phyloP scores from a whole-genome alignment of 148 eudicot species.

The Chenopodium suecicum region DNA sequence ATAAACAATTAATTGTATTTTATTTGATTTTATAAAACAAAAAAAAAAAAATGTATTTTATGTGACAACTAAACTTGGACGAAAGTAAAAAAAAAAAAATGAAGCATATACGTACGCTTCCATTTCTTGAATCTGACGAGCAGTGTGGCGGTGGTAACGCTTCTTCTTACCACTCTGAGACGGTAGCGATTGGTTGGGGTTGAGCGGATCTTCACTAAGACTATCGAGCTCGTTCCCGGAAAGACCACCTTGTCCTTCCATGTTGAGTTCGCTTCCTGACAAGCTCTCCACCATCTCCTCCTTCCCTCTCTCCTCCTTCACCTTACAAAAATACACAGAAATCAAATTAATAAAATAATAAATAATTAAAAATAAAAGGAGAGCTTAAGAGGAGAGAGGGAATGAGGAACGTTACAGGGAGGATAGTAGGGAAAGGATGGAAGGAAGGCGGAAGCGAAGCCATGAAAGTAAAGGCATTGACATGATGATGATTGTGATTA shows the following conservation, averaged over 20 bases:
- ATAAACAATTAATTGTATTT: too few relatives aligned
- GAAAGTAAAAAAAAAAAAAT: background rate
- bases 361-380: background rate
- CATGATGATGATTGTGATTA: background rate
- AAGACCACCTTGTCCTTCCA: constrained; percentile 49
- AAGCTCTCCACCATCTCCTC: constrained; percentile 69
- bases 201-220: constrained; percentile 21
- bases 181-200: constrained; percentile 28
- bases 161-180: constrained; percentile 56
- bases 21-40: too few relatives aligned
- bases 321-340: background rate
- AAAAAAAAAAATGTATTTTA: too few relatives aligned
- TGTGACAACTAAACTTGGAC: background rate
- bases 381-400: background rate
- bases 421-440: constrained; percentile 55
- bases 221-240: constrained; percentile 75
- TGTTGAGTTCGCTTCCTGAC: constrained; percentile 76
- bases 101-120: constrained; percentile 54
- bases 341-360: background rate
- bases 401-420: constrained; percentile 33
- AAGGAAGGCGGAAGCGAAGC: constrained; percentile 47
- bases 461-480: constrained; percentile 65
- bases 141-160: constrained; percentile 93
- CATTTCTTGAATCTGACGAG: constrained; percentile 98
- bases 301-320: constrained; percentile 72